Percentiles rank a stretch among this genome's conserved stretches.
Conservation (phyloP, 2,329 filamentous ascomycete genomes). For the Fusarium transvaalense region DNA sequence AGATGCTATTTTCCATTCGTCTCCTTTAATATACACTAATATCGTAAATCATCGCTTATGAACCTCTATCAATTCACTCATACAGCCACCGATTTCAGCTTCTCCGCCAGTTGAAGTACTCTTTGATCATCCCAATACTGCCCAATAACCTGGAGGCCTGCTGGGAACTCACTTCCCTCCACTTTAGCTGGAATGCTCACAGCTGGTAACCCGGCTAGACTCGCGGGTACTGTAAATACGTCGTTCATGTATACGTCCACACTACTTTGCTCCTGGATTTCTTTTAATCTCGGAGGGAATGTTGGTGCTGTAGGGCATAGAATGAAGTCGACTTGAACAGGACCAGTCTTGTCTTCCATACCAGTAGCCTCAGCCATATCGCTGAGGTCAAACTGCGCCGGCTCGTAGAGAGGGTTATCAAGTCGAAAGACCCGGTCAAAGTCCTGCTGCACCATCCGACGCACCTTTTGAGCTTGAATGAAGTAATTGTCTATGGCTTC, state of each 20-base stretch:
- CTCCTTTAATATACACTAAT: constrained; percentile 26
- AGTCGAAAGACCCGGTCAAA: constrained; percentile 83
- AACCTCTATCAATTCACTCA: constrained; percentile 22
- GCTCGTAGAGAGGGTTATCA: constrained; percentile 74
- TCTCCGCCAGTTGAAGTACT: constrained; percentile 69
- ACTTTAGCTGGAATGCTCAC: constrained; percentile 77
- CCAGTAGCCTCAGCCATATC: constrained; percentile 67
- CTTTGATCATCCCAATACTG: constrained; percentile 82
- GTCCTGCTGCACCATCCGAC: constrained; percentile 84
- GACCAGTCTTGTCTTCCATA: constrained; percentile 68
- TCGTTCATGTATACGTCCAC: constrained; percentile 92
- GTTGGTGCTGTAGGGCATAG: constrained; percentile 89
- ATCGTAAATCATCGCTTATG: constrained; percentile 30
- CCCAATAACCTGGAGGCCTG: constrained; percentile 81
- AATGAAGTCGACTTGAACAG: constrained; percentile 82
- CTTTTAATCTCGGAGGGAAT: constrained; percentile 73
- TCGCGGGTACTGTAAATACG: constrained; percentile 95
- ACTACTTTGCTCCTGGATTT: constrained; percentile 66
- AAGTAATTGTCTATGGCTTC: constrained; percentile 97
- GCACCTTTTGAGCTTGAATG: constrained; percentile 89
- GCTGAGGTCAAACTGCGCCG: constrained; percentile 67
- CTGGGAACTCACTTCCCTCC: constrained; percentile 51
- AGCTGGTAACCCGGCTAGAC: constrained; percentile 89
- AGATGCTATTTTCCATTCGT: neutral
- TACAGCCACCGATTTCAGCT: constrained; percentile 53